Conservation (phyloP, 2,329 filamentous ascomycete genomes). For the Akanthomyces muscarius region DNA sequence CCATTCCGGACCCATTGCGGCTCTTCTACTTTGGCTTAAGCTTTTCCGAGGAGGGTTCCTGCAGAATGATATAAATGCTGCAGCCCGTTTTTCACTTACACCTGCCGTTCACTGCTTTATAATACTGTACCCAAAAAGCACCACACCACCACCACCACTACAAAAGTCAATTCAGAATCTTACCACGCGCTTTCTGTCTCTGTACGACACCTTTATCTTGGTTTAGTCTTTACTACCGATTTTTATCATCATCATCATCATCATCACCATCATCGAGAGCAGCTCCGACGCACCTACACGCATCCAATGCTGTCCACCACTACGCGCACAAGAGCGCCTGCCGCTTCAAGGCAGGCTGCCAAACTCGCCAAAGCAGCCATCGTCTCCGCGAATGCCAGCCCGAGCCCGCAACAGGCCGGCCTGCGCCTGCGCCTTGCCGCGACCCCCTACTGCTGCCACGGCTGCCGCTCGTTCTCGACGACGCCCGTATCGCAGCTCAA, state of each 20-base stretch:
- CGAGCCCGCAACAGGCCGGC: conserved; percentile 25
- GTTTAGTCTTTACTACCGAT: background rate
- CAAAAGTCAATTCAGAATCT: conserved; percentile 9
- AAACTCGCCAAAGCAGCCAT: conserved; percentile 24
- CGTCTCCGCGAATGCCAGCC: conserved; percentile 21
- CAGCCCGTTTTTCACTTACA: background rate
- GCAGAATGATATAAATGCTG: background rate
- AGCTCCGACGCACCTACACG: background rate
- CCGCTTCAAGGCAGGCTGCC: conserved; percentile 25
- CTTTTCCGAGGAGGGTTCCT: background rate
- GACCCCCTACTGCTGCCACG: conserved; percentile 26
- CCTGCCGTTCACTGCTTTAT: background rate
- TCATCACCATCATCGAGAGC: background rate
- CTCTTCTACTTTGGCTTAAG: background rate
- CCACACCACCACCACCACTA: background rate
- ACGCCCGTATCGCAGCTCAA: conserved; percentile 43
- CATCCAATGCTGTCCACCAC: conserved; percentile 27
- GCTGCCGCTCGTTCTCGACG: conserved; percentile 43
- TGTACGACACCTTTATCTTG: no score
- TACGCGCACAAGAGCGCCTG: conserved; percentile 24
- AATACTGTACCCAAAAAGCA: conserved; percentile 1
- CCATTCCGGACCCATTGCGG: background rate
- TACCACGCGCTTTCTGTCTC: background rate
- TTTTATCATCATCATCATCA: background rate
- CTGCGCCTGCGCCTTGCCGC: conserved; percentile 24